phyloP scores from a whole-genome alignment of 192 early-diverging fungal species.

The Coemansia sp. region DNA sequence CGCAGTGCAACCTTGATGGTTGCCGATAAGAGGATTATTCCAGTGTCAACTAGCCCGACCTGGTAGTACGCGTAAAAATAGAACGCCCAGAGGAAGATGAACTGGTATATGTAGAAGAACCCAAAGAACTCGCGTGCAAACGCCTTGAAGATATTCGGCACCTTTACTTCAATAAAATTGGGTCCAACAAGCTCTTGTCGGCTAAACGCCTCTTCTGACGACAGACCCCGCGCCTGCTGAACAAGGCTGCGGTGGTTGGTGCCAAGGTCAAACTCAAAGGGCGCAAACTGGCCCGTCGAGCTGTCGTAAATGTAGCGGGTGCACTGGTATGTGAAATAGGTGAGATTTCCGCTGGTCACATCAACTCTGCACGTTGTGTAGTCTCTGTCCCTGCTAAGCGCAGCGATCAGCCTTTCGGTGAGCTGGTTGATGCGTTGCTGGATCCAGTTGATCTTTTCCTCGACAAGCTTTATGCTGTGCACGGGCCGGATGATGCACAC shows the following conservation, averaged over 20 bases:
- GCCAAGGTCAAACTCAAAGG: constrained; percentile 63
- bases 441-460: constrained; percentile 41
- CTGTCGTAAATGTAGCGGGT: constrained; percentile 71
- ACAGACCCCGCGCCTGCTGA: constrained; percentile 55
- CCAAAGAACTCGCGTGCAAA: constrained; percentile 62
- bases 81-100: constrained; percentile 70
- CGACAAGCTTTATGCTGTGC: constrained; percentile 57
- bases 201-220: constrained; percentile 52
- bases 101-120: constrained; percentile 64
- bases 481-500: constrained; percentile 58
- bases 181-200: constrained; percentile 62
- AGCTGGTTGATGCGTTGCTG: constrained; percentile 44
- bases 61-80: constrained; percentile 66
- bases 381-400: constrained; percentile 45
- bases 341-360: constrained; percentile 13
- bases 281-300: constrained; percentile 56
- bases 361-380: constrained; percentile 48
- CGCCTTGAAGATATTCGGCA: constrained; percentile 54
- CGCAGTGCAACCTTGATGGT: constrained; percentile 61
- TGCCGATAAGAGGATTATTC: constrained; percentile 59
- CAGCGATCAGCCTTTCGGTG: constrained; percentile 29
- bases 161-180: constrained; percentile 62
- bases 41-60: constrained; percentile 62
- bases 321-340: constrained; percentile 76
- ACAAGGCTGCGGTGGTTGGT: constrained; percentile 56